These are phyloP conservation scores for Trypanosoma lewisi DNA, from an alignment of 208 protist genomes.

Conservation along the genomic window DNA sequence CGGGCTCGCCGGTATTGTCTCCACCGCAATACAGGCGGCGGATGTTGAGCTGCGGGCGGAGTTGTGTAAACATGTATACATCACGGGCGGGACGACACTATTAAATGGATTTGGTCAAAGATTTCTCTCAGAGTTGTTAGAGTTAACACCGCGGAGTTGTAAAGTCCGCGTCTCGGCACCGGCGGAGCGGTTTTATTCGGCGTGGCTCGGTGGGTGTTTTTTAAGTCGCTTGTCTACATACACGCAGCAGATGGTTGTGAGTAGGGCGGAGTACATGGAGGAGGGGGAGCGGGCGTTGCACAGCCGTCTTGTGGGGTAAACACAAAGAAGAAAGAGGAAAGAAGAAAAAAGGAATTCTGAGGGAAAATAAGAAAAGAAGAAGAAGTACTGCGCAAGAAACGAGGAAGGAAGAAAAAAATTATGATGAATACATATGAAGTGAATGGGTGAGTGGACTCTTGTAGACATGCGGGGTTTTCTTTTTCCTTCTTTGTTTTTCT, in stretches of 20 bases:
- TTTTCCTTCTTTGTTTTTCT: background rate
- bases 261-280: conserved; percentile 48
- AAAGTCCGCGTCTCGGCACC: conserved; percentile 92
- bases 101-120: conserved; percentile 91
- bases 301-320: conserved; percentile 40
- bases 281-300: conserved; percentile 54
- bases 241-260: conserved; percentile 68
- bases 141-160: conserved; percentile 61
- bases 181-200: conserved; percentile 84
- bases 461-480: background rate
- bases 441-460: background rate
- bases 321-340: background rate
- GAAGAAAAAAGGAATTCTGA: background rate
- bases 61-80: conserved; percentile 81
- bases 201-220: conserved; percentile 96
- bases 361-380: background rate
- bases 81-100: conserved; percentile 92
- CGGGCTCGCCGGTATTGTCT: conserved; percentile 64
- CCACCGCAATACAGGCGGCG: conserved; percentile 75
- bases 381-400: background rate
- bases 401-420: too few species aligned
- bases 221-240: conserved; percentile 93
- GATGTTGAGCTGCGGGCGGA: conserved; percentile 73
- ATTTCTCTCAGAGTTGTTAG: conserved; percentile 87
- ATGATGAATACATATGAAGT: too few species aligned